Conservation (phyloP, 768 basidiomycete species). For the Multifurca ochricompacta region DNA sequence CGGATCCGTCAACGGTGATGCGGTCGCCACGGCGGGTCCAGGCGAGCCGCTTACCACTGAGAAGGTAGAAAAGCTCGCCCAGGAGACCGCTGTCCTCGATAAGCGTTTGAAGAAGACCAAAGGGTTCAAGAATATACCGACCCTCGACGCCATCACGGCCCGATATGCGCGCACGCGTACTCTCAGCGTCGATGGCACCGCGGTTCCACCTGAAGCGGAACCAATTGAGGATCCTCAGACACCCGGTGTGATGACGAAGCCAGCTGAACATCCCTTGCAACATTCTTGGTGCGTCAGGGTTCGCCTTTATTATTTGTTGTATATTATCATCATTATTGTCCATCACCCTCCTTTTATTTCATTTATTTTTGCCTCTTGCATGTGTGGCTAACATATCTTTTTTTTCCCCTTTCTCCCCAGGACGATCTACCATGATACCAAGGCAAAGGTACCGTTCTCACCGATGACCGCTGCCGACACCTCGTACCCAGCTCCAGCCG, state of each 20-base stretch:
- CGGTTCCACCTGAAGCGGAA: conserved; percentile 68
- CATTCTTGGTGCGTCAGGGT: conserved; percentile 71
- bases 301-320: too few relatives aligned
- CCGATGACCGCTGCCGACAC: conserved; percentile 32
- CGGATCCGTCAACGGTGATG: conserved; percentile 31
- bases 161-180: conserved; percentile 64
- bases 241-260: conserved; percentile 59
- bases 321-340: too few relatives aligned
- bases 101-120: conserved; percentile 25
- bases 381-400: too few relatives aligned
- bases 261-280: conserved; percentile 77
- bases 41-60: conserved; percentile 59
- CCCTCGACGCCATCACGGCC: conserved; percentile 77
- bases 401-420: conserved; percentile 35
- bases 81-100: conserved; percentile 36
- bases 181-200: conserved; percentile 49
- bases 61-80: conserved; percentile 54
- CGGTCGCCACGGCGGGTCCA: conserved; percentile 21
- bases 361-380: too few relatives aligned
- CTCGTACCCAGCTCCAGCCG: conserved; percentile 37
- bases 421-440: conserved; percentile 89
- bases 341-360: neutral
- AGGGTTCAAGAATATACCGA: conserved; percentile 88
- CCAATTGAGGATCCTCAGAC: conserved; percentile 80
- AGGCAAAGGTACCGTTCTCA: conserved; percentile 58